phyloP scores from a whole-genome alignment of 2,329 filamentous ascomycete genomes.

The Nemania sp. region DNA sequence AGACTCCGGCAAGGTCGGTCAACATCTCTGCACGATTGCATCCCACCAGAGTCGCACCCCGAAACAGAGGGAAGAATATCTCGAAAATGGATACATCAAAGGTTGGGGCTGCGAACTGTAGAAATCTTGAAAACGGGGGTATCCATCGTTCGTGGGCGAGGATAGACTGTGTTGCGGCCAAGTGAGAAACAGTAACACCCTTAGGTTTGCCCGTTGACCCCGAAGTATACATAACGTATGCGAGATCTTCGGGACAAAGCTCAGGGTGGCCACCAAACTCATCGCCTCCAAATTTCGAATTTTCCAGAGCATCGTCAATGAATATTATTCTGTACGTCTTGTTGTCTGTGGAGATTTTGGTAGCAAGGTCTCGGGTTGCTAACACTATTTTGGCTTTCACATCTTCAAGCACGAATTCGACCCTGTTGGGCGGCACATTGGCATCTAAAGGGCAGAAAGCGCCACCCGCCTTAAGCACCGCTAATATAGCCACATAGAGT shows the following conservation, averaged over 20 bases:
- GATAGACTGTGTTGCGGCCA: slow-evolving; percentile 77
- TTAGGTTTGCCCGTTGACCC: slow-evolving; percentile 89
- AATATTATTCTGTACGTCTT: slow-evolving; percentile 41
- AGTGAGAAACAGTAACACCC: slow-evolving; percentile 81
- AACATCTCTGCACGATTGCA: slow-evolving; percentile 72
- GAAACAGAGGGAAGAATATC: slow-evolving; percentile 83
- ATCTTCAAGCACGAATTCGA: slow-evolving; percentile 81
- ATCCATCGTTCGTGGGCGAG: slow-evolving; percentile 80
- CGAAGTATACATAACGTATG: slow-evolving; percentile 93
- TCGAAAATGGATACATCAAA: slow-evolving; percentile 97
- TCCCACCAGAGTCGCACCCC: slow-evolving; percentile 72
- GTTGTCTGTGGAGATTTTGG: slow-evolving; percentile 43
- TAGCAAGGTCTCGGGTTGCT: slow-evolving; percentile 56
- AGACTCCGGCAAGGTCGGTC: slow-evolving; percentile 69
- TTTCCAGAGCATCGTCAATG: slow-evolving; percentile 36
- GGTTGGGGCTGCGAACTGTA: slow-evolving; percentile 89
- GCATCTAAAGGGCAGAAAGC: slow-evolving; percentile 85
- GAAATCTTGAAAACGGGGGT: slow-evolving; percentile 74
- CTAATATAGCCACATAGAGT: slow-evolving; percentile 77
- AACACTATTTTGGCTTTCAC: slow-evolving; percentile 70
- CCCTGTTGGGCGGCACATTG: slow-evolving; percentile 75
- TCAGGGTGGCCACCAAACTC: neutral
- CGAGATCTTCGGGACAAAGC: slow-evolving; percentile 51
- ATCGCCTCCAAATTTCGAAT: neutral
- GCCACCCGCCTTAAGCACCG: slow-evolving; percentile 77